Base-by-base conservation (phyloP, 805 yeast species). In the Osmozyma mogii region DNA sequence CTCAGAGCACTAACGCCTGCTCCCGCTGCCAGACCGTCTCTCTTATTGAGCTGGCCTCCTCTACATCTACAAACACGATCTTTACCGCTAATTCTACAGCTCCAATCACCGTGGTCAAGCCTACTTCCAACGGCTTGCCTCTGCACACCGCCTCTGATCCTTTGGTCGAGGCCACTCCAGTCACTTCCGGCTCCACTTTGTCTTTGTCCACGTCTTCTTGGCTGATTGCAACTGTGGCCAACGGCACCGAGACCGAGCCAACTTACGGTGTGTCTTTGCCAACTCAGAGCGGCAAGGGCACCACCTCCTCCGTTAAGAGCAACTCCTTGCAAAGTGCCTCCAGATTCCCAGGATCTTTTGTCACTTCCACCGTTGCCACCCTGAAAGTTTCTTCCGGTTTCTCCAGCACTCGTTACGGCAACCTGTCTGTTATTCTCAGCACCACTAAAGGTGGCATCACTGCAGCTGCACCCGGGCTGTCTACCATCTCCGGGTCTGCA, bases 291-390 rank as follows among this genome's bases (percentile, higher is more conserved):
- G 9, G 9, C 20, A 7, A 7, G 20, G 7, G 7, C 9, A 9
- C 9, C 9, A 18, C 20, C 9, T 18, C 20, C 9, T 9, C 7
- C 9, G 9, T 9, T 9, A 9, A 8, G 9, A 18, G 9, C 20
- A 18, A 7, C 9, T 7, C 9, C 20, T 18, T 9, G 9, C 7
- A 7, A 9, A 9, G 7, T 9, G 37, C 54, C 15, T 41, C 53
- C 5, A 35, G 30, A 13, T 11, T 47, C 9, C 32, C 36, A 10
- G 49, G 43, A 31, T 38, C 52, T 4, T 50, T 49, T 14, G 41
- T 43, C 22, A 34, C 52, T 4, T 25, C 34, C 15, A 24, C 43
- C 11, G 39, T 49, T 8, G 25, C 35, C 18, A 30, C 33, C 17
- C 24, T 30, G 6, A 44, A 48, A 9, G 26, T 38, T 12, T 45